Conservation (phyloP, 257 asterid species). For the Jacaranda mimosifolia region DNA sequence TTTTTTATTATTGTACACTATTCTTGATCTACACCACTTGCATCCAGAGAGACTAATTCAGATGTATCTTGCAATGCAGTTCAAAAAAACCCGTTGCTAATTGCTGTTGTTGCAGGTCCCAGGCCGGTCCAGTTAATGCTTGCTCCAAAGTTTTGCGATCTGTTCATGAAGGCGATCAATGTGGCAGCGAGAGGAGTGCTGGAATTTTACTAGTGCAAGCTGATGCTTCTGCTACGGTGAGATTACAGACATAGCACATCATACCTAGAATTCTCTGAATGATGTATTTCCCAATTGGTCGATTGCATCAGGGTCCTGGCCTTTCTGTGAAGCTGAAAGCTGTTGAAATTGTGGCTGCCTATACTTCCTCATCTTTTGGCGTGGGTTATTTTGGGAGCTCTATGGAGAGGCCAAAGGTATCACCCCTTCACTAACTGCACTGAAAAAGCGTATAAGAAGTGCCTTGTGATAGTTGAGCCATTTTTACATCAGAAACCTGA, state of each 20-base stretch:
- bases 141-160: constrained; percentile 66
- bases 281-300: neutral
- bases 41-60: neutral
- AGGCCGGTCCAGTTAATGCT: constrained; percentile 80
- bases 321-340: constrained; percentile 56
- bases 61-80: constrained; percentile 1
- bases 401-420: constrained; percentile 89
- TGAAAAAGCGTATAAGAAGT: no score
- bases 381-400: constrained; percentile 90
- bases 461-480: no score
- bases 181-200: constrained; percentile 62
- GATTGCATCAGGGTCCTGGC: constrained; percentile 56
- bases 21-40: neutral
- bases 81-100: neutral
- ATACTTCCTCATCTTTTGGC: constrained; percentile 86
- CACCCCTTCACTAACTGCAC: neutral
- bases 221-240: constrained; percentile 61
- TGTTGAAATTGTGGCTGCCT: constrained; percentile 83
- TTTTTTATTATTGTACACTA: constrained; percentile 3
- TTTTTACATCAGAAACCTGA: no score
- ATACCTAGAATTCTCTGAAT: constrained; percentile 13
- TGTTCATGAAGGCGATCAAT: constrained; percentile 47
- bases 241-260: constrained; percentile 26
- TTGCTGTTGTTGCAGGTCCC: constrained; percentile 60
- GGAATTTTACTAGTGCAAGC: constrained; percentile 89